Evolutionary conservation across 208 protist genomes (phyloP).

Genomic region (Leishmania arabica): DNA sequence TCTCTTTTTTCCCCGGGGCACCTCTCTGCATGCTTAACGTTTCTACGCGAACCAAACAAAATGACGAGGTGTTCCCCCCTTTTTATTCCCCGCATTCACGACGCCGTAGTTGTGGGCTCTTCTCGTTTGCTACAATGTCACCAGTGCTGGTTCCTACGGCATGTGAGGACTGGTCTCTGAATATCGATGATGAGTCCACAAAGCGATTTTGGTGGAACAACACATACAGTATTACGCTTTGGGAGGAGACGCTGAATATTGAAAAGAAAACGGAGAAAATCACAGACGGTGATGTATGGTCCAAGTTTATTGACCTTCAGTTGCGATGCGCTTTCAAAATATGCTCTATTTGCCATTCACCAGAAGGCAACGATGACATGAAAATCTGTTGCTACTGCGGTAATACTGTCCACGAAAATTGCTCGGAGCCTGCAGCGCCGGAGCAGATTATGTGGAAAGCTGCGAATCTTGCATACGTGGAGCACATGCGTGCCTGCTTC

Average conservation of each 20-base stretch:
- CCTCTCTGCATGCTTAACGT: background rate
- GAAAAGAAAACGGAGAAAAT: conserved; percentile 32
- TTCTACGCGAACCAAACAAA: background rate
- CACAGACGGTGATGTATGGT: conserved; percentile 64
- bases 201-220: conserved; percentile 81
- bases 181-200: conserved; percentile 44
- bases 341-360: conserved; percentile 56
- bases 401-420: conserved; percentile 51
- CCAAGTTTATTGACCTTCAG: conserved; percentile 67
- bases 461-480: conserved; percentile 53
- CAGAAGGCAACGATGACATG: conserved; percentile 73
- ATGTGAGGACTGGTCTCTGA: conserved; percentile 76
- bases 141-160: conserved; percentile 45
- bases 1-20: background rate
- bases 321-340: conserved; percentile 64
- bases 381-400: conserved; percentile 83
- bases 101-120: conserved; percentile 4
- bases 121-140: conserved; percentile 18
- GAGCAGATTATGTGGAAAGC: conserved; percentile 70
- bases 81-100: background rate
- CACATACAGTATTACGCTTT: conserved; percentile 73
- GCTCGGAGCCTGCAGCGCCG: conserved; percentile 44
- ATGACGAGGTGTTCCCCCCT: background rate
- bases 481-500: conserved; percentile 57
- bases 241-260: conserved; percentile 51